Conservation (phyloP, 495 filamentous ascomycete species). For the Polyplosphaeria fusca region DNA sequence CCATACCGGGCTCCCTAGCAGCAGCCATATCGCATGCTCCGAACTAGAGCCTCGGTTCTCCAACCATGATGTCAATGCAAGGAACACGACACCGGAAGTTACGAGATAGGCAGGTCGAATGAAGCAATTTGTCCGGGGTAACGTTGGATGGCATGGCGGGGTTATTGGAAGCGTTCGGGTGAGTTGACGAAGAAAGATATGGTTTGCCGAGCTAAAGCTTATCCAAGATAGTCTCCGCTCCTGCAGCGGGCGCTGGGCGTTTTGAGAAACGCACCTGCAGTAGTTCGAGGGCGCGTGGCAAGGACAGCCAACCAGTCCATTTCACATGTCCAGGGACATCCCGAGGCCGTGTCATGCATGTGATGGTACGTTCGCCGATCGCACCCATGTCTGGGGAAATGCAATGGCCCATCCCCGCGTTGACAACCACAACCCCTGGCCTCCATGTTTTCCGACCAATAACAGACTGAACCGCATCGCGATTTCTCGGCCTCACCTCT, state of each 20-base stretch:
- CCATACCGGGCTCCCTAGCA: too few species aligned
- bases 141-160: background rate
- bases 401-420: too few species aligned
- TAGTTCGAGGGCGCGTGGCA: background rate
- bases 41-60: background rate
- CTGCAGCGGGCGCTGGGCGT: conserved; percentile 1
- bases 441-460: too few species aligned
- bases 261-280: background rate
- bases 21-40: too few species aligned
- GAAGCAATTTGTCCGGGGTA: too few species aligned
- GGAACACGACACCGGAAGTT: too few species aligned
- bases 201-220: conserved; percentile 7
- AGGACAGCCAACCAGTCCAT: background rate
- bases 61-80: background rate
- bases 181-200: background rate
- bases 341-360: background rate
- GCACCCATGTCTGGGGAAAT: background rate
- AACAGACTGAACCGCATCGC: too few species aligned
- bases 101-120: too few species aligned
- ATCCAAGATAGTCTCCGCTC: background rate
- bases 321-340: background rate
- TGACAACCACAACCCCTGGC: too few species aligned
- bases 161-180: background rate
- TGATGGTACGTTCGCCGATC: background rate
- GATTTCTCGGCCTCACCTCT: too few species aligned